Evolutionary conservation across 495 filamentous ascomycete genomes (phyloP), one percentile per base, ranked within the genome.

Genomic region (Lineolata rhizophorae): DNA sequence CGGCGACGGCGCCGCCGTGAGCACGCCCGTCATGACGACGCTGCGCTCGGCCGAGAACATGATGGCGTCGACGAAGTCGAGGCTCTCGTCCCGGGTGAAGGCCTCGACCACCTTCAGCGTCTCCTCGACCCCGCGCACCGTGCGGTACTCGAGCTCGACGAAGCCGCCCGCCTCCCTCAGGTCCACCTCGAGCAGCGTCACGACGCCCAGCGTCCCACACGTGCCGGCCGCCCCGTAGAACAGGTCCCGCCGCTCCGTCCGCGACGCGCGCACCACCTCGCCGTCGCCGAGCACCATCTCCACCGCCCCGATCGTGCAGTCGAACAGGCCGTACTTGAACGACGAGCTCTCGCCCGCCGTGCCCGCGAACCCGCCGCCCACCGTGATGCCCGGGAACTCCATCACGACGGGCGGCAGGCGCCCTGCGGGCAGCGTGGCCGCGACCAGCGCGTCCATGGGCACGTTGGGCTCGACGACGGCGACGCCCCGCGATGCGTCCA

Each of bases 341-440:
- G 57, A 62, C 30, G 54, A 60, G 33, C 60, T 65, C 39, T 67
- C 63, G 11, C 60, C 64, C 1, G 57, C 55, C 0, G 64, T 67
- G 1, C 65, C 64, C 4, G 63, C 52, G 40, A 60, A 71, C 2
- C 58, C 60, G 14, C 66, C 66, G 1, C 66, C 64, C 1, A 59
- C 62, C 4, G 64, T 68, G 35, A 67, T 68, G 3, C 65, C 62
- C 4, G 62, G 63, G 35, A 69, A 70, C 32, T 59, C 62, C 55
- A 60, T 60, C 8, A 64, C 58, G 4, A 65, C 62, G 6, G 55
- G 49, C 16, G 62, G 62, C 5, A 65, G 40, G 3, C 65, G 40
- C 5, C 51, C 53, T 19, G 62, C 35, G 24, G 44, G 43, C 13
- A 54, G 37, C 0, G 61, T 60, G 5, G 52, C 49, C 29, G 54